These are phyloP conservation scores for Sabuloglossum arenarium DNA, from an alignment of 495 filamentous ascomycete species.

Conservation along the genomic window DNA sequence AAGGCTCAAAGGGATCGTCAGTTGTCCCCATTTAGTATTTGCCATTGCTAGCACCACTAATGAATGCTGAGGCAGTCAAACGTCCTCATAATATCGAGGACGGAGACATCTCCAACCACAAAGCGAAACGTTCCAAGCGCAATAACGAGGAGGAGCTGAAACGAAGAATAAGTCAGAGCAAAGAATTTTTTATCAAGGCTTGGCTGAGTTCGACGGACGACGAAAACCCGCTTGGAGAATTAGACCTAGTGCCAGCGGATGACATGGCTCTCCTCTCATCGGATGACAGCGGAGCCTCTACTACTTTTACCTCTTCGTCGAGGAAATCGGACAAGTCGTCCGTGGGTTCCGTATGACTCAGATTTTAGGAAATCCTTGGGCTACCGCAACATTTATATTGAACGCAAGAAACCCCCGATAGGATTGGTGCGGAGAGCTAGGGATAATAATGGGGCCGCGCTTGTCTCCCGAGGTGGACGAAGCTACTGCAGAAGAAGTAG, in stretches of 20 bases:
- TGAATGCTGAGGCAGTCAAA: not conserved
- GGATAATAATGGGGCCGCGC: not conserved
- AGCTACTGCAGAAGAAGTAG: not conserved
- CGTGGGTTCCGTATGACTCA: not conserved
- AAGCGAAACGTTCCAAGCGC: not conserved
- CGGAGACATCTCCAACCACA: not conserved
- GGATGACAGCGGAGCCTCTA: not conserved
- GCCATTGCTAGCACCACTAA: not conserved
- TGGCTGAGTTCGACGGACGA: not conserved
- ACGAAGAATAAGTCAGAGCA: not conserved
- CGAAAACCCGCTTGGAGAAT: not conserved
- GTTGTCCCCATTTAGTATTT: not conserved
- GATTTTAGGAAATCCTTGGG: not conserved
- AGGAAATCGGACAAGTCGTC: not conserved
- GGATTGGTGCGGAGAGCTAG: not conserved
- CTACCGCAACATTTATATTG: not conserved
- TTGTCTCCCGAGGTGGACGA: not conserved
- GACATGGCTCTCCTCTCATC: not conserved
- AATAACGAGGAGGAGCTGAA: not conserved
- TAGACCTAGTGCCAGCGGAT: not conserved
- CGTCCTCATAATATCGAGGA: not conserved
- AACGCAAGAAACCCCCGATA: not conserved
- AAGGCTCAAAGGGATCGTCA: not conserved
- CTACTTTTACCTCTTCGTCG: not conserved
- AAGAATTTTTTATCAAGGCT: not conserved